phyloP scores from a whole-genome alignment of 2,329 filamentous ascomycete genomes.

The Diaporthe vaccinii region DNA sequence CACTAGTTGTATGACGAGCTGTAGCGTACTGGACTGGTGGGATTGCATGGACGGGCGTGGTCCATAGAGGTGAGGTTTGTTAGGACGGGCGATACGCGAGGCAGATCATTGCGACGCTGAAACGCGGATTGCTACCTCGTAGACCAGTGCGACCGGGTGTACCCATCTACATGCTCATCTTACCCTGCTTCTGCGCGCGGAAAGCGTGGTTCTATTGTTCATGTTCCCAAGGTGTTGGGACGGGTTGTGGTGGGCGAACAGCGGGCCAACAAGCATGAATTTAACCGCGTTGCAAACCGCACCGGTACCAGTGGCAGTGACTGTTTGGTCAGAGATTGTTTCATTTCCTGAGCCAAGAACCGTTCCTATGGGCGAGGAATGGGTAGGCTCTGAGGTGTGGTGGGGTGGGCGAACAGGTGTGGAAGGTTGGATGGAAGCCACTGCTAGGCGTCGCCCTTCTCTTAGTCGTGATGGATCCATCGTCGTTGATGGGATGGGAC shows the following conservation, averaged over 20 bases:
- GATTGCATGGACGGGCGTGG: not conserved
- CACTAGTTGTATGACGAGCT: not conserved
- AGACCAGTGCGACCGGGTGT: not conserved
- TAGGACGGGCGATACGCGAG: constrained; percentile 13
- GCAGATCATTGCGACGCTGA: constrained; percentile 28
- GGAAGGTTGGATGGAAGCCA: constrained; percentile 18
- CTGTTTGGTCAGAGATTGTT: not conserved
- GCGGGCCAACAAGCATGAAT: constrained; percentile 10
- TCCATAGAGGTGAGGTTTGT: not conserved
- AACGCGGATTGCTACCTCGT: constrained; percentile 27
- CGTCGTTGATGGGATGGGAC: constrained; percentile 5
- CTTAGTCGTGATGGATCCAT: not conserved
- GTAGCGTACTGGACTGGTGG: not conserved
- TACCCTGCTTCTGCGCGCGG: not conserved
- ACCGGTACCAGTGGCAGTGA: not conserved
- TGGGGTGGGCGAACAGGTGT: constrained; percentile 7
- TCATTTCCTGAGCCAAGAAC: constrained; percentile 3
- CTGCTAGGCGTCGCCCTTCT: not conserved
- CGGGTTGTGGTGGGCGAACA: not conserved
- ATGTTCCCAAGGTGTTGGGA: not conserved
- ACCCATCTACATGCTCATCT: not conserved
- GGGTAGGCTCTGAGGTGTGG: not conserved
- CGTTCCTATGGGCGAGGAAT: not conserved
- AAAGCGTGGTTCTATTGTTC: not conserved
- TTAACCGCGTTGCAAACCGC: constrained; percentile 14